Evolutionary conservation across 225 moss, liverwort and hornwort genomes (phyloP).

Genomic region (Thuidium tamariscinum): DNA sequence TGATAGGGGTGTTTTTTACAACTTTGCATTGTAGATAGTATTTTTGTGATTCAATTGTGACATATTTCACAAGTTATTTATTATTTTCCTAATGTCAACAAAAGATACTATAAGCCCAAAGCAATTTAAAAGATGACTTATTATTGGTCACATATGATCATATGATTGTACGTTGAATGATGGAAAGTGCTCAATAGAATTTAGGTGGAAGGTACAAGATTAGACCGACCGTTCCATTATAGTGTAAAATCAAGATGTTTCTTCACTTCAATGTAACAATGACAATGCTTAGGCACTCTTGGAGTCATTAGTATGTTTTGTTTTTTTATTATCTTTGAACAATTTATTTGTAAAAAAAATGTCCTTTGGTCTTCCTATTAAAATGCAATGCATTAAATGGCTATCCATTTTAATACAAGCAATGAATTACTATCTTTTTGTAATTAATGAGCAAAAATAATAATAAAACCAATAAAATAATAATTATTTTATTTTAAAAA

Average conservation of each 20-base stretch:
- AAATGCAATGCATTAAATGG: too few species aligned
- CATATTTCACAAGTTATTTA: not conserved
- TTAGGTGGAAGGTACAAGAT: not conserved
- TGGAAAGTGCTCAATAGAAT: rapidly evolving
- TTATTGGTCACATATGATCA: not conserved
- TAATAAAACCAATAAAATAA: not conserved
- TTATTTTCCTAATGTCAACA: not conserved
- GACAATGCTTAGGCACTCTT: rapidly evolving
- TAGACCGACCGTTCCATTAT: not conserved
- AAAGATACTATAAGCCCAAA: not conserved
- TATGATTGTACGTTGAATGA: not conserved
- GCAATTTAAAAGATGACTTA: not conserved
- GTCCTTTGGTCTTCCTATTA: not conserved
- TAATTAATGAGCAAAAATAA: not conserved
- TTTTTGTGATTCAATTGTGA: not conserved
- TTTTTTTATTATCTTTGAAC: not conserved
- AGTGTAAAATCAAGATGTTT: not conserved
- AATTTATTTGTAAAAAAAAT: not conserved
- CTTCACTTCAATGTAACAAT: not conserved
- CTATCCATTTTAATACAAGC: rapidly evolving
- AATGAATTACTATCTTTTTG: not conserved
- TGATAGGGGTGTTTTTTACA: too few species aligned
- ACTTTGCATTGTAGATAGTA: not conserved
- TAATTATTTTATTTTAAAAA: not conserved
- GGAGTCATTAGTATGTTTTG: rapidly evolving